A percentile compares a stretch with the other conserved stretches of the same genome.
Evolutionary conservation across 768 basidiomycete species (phyloP).

Genomic region (Hemileccinum impolitum): DNA sequence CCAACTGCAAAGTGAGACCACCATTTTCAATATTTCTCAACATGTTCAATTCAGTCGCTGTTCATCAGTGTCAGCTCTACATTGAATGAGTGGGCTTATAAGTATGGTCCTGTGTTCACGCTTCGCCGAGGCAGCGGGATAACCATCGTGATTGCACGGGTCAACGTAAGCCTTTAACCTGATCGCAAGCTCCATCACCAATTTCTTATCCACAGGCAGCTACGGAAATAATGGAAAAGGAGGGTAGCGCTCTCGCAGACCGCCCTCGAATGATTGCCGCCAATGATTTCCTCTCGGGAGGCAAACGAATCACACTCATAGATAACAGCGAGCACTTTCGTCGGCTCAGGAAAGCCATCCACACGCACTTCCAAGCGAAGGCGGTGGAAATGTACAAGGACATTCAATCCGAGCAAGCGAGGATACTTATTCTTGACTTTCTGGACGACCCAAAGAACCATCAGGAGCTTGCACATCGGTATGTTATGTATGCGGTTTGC

Average conservation of each 20-base stretch:
- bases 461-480: slow-evolving; percentile 48
- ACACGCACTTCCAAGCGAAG: slow-evolving; percentile 51
- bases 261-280: slow-evolving; percentile 52
- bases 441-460: slow-evolving; percentile 29
- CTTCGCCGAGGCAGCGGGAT: slow-evolving; percentile 43
- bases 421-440: slow-evolving; percentile 24
- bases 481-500: background rate
- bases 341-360: slow-evolving; percentile 52
- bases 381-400: slow-evolving; percentile 43
- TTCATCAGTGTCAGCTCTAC: slow-evolving; percentile 16
- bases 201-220: slow-evolving; percentile 41
- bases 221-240: slow-evolving; percentile 60
- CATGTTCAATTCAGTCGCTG: background rate
- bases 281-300: slow-evolving; percentile 51
- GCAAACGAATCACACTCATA: slow-evolving; percentile 49
- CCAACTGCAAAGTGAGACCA: slow-evolving; percentile 9
- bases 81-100: slow-evolving; percentile 50
- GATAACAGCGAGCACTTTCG: slow-evolving; percentile 51
- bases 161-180: no score
- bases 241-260: slow-evolving; percentile 49
- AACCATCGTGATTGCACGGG: slow-evolving; percentile 16
- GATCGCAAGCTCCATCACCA: no score
- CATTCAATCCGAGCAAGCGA: slow-evolving; percentile 37
- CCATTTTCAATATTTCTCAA: background rate
- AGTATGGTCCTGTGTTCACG: slow-evolving; percentile 58